phyloP scores from a whole-genome alignment of 257 asterid genomes.

The Nicotiana attenuata region DNA sequence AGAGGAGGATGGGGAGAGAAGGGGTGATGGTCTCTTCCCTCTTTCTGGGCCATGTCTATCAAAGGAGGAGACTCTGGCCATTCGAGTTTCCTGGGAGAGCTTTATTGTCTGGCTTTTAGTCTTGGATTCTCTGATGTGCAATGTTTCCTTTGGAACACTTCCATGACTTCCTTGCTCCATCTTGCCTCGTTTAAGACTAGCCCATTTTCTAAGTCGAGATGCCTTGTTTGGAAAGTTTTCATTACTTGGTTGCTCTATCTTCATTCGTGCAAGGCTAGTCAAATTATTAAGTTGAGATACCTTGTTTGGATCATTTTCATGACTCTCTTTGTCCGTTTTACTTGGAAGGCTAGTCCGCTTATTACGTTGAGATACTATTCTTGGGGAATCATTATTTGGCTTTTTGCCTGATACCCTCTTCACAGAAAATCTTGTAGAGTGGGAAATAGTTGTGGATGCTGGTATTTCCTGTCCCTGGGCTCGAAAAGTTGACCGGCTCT shows the following conservation, averaged over 20 bases:
- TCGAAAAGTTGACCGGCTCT: neutral
- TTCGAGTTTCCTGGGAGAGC: neutral
- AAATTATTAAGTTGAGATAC: constrained; percentile 13
- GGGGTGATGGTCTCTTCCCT: neutral
- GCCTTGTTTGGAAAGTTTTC: constrained; percentile 38
- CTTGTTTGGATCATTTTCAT: neutral
- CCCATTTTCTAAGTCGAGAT: neutral
- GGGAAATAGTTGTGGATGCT: neutral
- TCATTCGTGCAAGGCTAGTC: neutral
- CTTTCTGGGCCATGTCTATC: constrained; percentile 1
- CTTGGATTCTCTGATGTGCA: constrained; percentile 1
- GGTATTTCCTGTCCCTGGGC: neutral
- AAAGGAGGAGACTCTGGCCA: neutral
- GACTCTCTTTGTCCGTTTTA: neutral
- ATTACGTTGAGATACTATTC: neutral
- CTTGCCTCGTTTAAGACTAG: constrained; percentile 2
- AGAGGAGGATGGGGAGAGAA: neutral
- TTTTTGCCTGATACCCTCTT: constrained; percentile 2
- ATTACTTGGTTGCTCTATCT: constrained; percentile 7
- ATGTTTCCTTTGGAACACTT: neutral
- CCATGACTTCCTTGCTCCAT: neutral
- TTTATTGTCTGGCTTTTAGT: neutral
- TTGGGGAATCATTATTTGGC: neutral
- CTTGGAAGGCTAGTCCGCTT: neutral
- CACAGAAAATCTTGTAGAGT: constrained; percentile 1